Base-by-base conservation (phyloP, 305 asterid species). In the Fraxinus latifolia region DNA sequence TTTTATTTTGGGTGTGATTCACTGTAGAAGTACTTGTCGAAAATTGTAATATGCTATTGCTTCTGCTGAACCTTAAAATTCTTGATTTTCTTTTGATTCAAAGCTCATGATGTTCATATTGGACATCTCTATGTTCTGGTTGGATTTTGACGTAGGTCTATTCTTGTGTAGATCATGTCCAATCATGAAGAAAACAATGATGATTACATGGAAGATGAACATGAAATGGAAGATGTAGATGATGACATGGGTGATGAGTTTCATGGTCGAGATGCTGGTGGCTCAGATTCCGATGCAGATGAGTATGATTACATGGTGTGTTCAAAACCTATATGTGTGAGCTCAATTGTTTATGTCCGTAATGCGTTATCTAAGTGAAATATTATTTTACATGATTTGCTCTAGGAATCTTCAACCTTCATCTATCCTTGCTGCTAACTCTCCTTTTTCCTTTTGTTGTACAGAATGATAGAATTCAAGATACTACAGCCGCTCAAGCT, bases 221-320 rank as follows among this genome's bases (percentile, higher is more conserved):
- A 91, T 77, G 96, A 91, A 76, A 89, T 91, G 96, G 96, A 92
- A 76, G 93, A 90, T 76, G 88, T 87, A 3, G 96, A 94, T 73
- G 90, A 90, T 80, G 92, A 91, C 81, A 86, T 93, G 87, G 91
- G 91, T 72, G 92, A 89, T 75, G 96, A 90, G 82, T 76, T 92
- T 77, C 87, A 74, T 25, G 91, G 82, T 44, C 84, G 86, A 77
- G 93, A 89, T 83, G 87, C 74, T 25, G 93, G 86, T 39, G 91
- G 87, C 80, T 91, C 97, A 47, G 97, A 94, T 85, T 92, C 98
- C 79, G 99, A 94, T 84, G 89, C 85, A 67, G 97, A 94, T 77
- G 96, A 92, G 74, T 88, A 87, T 83, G 98, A 87, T 65, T 85
- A 88, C 89, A 86, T 87, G 95, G 98, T 95, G 76, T 80, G 91